A percentile compares a stretch with the other conserved stretches of the same genome.
These are phyloP conservation scores for Lipomyces sp. DNA, from an alignment of 805 yeast species.

Conservation along the genomic window DNA sequence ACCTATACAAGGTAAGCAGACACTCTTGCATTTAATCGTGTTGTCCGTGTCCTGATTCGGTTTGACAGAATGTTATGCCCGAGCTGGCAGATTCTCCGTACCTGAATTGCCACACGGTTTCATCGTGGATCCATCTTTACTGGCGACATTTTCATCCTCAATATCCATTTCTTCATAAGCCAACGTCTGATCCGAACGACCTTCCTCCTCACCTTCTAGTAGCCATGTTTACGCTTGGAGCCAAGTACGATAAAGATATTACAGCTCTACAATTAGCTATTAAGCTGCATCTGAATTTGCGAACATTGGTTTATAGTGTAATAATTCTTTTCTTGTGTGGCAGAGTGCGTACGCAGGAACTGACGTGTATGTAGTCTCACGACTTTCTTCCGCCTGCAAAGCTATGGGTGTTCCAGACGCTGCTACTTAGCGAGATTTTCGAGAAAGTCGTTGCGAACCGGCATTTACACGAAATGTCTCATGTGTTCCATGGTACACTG, in stretches of 20 bases:
- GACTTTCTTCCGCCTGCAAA: conserved; percentile 39
- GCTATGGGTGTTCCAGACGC: conserved; percentile 42
- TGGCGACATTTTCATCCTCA: conserved; percentile 49
- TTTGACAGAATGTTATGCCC: conserved; percentile 13
- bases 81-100: conserved; percentile 16
- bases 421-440: conserved; percentile 41
- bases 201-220: conserved; percentile 39
- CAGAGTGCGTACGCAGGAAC: conserved; percentile 11
- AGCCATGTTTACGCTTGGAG: conserved; percentile 42
- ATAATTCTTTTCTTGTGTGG: background rate
- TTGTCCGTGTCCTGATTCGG: background rate
- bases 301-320: conserved; percentile 27
- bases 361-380: conserved; percentile 36
- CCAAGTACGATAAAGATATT: conserved; percentile 39
- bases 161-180: conserved; percentile 51
- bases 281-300: conserved; percentile 23
- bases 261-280: conserved; percentile 17
- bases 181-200: conserved; percentile 43
- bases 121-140: conserved; percentile 42
- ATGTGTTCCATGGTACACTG: conserved; percentile 43
- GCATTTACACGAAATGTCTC: conserved; percentile 43
- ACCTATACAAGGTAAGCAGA: conserved; percentile 6
- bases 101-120: conserved; percentile 29
- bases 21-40: background rate
- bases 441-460: conserved; percentile 41